Conservation (phyloP, 805 yeast genomes). For the Ogataea salicorniae region DNA sequence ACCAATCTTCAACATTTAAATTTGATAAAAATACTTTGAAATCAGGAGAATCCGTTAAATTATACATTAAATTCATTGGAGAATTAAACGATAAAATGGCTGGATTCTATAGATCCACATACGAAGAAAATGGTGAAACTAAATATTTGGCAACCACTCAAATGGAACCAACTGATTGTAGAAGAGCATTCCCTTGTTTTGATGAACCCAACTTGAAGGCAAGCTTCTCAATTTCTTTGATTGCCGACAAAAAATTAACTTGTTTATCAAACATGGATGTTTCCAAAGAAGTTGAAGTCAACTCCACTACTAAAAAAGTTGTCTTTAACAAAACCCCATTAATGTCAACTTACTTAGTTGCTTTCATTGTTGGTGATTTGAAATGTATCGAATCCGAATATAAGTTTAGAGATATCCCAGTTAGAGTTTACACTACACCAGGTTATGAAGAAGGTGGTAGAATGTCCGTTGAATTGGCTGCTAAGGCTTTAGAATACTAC, state of each 20-base stretch:
- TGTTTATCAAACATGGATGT: constrained; percentile 49
- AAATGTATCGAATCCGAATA: constrained; percentile 46
- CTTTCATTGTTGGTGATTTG: constrained; percentile 56
- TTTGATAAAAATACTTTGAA: constrained; percentile 38
- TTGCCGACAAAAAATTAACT: constrained; percentile 33
- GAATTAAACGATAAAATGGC: constrained; percentile 51
- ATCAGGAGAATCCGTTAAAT: constrained; percentile 28
- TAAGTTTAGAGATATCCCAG: constrained; percentile 43
- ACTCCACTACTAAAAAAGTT: constrained; percentile 23
- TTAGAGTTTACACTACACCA: constrained; percentile 49
- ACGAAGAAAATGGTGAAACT: constrained; percentile 38
- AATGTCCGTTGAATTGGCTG: constrained; percentile 46
- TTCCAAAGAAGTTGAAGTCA: constrained; percentile 17
- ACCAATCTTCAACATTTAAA: constrained; percentile 61
- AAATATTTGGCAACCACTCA: constrained; percentile 51
- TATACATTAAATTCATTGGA: constrained; percentile 38
- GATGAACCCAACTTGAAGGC: constrained; percentile 58
- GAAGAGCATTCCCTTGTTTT: constrained; percentile 55
- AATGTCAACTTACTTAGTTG: constrained; percentile 53
- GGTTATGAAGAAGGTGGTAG: constrained; percentile 43
- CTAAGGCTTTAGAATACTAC: constrained; percentile 49
- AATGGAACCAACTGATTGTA: constrained; percentile 57
- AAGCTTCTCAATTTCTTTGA: constrained; percentile 43
- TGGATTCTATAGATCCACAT: constrained; percentile 50
- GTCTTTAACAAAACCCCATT: constrained; percentile 44